Evolutionary conservation across 306 rosid genomes (phyloP), one percentile per base, ranked within the genome.

Genomic region (Acacia crassicarpa): DNA sequence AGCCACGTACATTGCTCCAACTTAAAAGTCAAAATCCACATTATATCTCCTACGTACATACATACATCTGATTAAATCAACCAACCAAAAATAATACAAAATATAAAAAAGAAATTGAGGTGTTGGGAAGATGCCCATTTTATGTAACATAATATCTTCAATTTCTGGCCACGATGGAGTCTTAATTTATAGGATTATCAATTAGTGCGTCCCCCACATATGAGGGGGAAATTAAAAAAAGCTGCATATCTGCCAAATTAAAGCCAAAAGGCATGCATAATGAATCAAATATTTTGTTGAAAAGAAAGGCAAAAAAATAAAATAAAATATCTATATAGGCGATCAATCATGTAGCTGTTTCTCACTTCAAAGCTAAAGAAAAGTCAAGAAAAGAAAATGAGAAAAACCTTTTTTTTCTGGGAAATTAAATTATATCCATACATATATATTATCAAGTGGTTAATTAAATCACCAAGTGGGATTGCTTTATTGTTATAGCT

Each of bases 191-290:
- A 45, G 48, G 43, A 56, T 19, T n/a, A 20, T 56, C n/a, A 20
- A 56, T 48, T 77, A 63, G 49, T 48, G 75, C 53, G 17, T 43
- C 62, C 73, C 72, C 81, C 77, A 76, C 81, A 30, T 44, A 9
- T 46, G 44, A 25, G 23, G 44, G 44, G 44, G 5, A 19, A 9
- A 17, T 4, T 3, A 62, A 49, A 3, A 76, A 76, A 78, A 30
- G 75, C 7, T 17, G 23, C 30, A 70, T 44, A 10, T 38, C 67
- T 25, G 62, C 75, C 62, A 20, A 56, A 19, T 51, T 45, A 49
- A 77, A 9, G 67, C 58, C 20, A 17, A 53, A 40, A 20, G 54
- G 41, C 72, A 27, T 0, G 41, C 72, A 17, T 1, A 45, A 44
- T 70, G 49, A 75, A 75, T n/a, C 78, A 75, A 75, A 54, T 54